Base-by-base conservation (phyloP, 2,329 filamentous ascomycete genomes). In the Pestalotiopsis sp. region DNA sequence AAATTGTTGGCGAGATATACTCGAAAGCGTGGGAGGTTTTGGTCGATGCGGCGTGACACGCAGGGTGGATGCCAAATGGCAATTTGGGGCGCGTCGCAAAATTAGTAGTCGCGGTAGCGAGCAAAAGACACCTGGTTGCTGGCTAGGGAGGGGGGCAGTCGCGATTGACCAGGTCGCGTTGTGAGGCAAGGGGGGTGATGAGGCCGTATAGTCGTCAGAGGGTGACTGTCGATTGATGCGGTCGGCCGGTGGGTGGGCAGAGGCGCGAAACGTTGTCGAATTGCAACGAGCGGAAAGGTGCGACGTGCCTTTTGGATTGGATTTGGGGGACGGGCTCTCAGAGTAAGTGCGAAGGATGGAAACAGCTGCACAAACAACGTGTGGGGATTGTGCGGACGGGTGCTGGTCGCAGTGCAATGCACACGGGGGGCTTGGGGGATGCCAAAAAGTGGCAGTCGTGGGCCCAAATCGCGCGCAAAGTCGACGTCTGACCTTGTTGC, bases 381-480 rank as follows among this genome's bases (percentile, higher is more conserved):
- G 26, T 20, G 35, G 35, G 30, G 24, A 61, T 35, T 39, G 26
- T 61, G 22, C 11, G 56, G 58, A 35, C 14, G 58, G 58, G 58
- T n/a, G 58, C n/a, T 61, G 26, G 58, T 39, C 17, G 58, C 30
- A 35, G 58, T 61, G 58, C 58, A 61, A 26, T 61, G 58, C 30
- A 35, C 26, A 35, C 22, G 26, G n/a, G 26, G 58, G 17, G 58
- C 58, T 61, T 26, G 26, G 58, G 56, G 58, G 30, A 52, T 52
- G 60, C 38, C 20, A 63, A 63, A 63, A 63, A 63, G 60, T 63
- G 38, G 39, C 60, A 63, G 39, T 48, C 38, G 38, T 39, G 39
- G 38, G 13, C 38, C 60, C 38, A 63, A 63, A 63, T 24, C 20
- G 38, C 60, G 60, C 60, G 60, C 60, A 63, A 63, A 63, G 40